These are phyloP conservation scores for Daldinia grandis DNA, from an alignment of 495 filamentous ascomycete genomes.

Conservation along the genomic window DNA sequence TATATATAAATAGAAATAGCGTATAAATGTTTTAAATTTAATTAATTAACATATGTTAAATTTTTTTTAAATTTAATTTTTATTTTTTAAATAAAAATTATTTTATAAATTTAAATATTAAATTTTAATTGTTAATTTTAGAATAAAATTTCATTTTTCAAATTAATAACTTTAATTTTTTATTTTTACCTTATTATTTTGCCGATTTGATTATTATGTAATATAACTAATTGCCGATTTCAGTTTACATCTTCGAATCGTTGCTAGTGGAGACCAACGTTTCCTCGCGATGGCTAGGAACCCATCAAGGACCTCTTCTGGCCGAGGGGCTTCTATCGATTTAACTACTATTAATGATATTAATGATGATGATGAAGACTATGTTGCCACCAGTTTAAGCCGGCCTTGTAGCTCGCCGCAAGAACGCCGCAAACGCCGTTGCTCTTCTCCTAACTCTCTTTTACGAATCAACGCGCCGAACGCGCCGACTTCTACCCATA, in stretches of 20 bases:
- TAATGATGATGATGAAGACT: slow-evolving; percentile 16
- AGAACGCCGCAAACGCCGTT: neutral
- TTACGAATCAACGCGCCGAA: neutral
- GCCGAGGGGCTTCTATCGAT: slow-evolving; percentile 13
- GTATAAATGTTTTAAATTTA: neutral
- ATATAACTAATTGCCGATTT: neutral
- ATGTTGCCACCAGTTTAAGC: neutral
- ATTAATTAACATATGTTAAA: neutral
- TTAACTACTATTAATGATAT: slow-evolving; percentile 14
- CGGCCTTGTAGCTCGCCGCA: neutral
- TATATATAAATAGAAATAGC: neutral
- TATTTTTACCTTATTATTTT: slow-evolving; percentile 2
- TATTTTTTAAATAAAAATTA: slow-evolving; percentile 7
- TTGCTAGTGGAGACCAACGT: slow-evolving; percentile 9
- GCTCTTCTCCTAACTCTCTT: neutral
- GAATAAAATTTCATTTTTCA: too few species aligned
- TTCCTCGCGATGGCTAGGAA: slow-evolving; percentile 18
- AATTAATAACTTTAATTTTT: neutral
- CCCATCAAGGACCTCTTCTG: slow-evolving; percentile 6
- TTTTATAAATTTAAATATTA: slow-evolving; percentile 8
- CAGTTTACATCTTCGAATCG: slow-evolving; percentile 10
- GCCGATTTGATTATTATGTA: slow-evolving; percentile 13
- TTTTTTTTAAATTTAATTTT: neutral
- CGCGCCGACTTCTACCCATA: neutral
- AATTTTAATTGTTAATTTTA: slow-evolving; percentile 18